Conservation (phyloP, 2,329 filamentous ascomycete species). For the Aschersonia sp. region DNA sequence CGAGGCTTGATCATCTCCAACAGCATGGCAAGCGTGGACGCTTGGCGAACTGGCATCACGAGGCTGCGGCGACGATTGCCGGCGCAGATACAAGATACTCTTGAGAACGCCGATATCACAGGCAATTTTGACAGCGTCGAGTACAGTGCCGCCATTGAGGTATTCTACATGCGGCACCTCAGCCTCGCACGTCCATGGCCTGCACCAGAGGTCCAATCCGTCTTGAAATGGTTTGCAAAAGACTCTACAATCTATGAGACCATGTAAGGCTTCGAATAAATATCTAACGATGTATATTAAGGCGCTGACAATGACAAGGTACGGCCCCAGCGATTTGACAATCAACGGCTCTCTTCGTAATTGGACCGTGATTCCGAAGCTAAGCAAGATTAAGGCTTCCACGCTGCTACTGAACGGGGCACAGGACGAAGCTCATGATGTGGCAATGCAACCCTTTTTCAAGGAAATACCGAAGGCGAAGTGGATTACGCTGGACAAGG, state of each 20-base stretch:
- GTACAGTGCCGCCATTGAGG: slow-evolving; percentile 15
- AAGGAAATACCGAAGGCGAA: slow-evolving; percentile 18
- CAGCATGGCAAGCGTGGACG: slow-evolving; percentile 15
- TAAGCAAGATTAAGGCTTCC: slow-evolving; percentile 14
- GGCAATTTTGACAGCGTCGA: slow-evolving; percentile 13
- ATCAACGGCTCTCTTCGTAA: slow-evolving; percentile 11
- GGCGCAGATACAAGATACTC: slow-evolving; percentile 7
- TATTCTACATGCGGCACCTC: slow-evolving; percentile 16
- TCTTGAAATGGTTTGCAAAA: slow-evolving; percentile 14
- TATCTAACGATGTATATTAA: too few species aligned
- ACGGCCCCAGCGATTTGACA: slow-evolving; percentile 10
- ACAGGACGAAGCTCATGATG: slow-evolving; percentile 20
- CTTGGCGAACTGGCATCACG: slow-evolving; percentile 7
- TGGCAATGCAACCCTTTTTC: slow-evolving; percentile 18
- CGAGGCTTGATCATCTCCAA: slow-evolving; percentile 13
- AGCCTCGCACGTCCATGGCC: slow-evolving; percentile 14
- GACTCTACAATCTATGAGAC: slow-evolving; percentile 12
- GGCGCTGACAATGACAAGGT: slow-evolving; percentile 10
- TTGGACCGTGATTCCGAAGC: slow-evolving; percentile 12
- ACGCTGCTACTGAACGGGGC: slow-evolving; percentile 20
- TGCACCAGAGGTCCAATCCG: slow-evolving; percentile 15
- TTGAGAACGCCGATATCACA: slow-evolving; percentile 11
- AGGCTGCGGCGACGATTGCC: slow-evolving; percentile 8
- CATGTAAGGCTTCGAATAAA: slow-evolving; percentile 8
- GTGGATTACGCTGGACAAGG: slow-evolving; percentile 20